Percentiles rank a stretch among this genome's conserved stretches.
Conservation (phyloP, 305 asterid species). For the Solanum hybrid region DNA sequence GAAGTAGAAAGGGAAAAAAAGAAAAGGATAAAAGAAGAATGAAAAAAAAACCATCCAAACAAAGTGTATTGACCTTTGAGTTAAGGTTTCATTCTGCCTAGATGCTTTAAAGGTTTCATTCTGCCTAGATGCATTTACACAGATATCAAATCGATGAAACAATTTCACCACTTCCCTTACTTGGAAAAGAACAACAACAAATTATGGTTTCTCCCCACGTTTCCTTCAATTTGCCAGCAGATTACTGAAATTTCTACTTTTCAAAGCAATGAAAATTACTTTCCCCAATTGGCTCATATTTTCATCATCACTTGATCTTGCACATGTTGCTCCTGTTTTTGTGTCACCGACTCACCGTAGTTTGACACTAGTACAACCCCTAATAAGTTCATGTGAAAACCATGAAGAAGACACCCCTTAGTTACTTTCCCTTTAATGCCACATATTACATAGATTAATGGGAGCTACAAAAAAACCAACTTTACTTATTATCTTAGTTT, state of each 20-base stretch:
- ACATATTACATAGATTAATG: not conserved
- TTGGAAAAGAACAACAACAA: not conserved
- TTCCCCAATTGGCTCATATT: not conserved
- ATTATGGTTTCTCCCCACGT: not conserved
- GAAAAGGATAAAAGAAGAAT: not conserved
- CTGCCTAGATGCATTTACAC: not conserved
- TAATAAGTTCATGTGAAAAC: not conserved
- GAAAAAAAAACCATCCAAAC: not conserved
- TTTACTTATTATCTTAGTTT: not conserved
- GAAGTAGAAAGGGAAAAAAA: not conserved
- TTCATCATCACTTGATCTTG: not conserved
- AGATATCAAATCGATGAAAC: not conserved
- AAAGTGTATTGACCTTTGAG: not conserved
- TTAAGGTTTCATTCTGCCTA: not conserved
- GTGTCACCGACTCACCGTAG: not conserved
- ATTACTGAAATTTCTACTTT: not conserved
- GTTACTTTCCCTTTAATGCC: not conserved
- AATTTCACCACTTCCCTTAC: not conserved
- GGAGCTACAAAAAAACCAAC: not conserved
- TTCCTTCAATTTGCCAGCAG: not conserved
- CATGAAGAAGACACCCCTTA: not conserved
- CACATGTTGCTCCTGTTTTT: not conserved
- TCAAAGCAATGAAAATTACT: not conserved
- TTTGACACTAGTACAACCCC: not conserved
- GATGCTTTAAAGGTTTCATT: not conserved